Evolutionary conservation across 2,329 filamentous ascomycete species (phyloP).

Genomic region (Talaromyces marneffei): DNA sequence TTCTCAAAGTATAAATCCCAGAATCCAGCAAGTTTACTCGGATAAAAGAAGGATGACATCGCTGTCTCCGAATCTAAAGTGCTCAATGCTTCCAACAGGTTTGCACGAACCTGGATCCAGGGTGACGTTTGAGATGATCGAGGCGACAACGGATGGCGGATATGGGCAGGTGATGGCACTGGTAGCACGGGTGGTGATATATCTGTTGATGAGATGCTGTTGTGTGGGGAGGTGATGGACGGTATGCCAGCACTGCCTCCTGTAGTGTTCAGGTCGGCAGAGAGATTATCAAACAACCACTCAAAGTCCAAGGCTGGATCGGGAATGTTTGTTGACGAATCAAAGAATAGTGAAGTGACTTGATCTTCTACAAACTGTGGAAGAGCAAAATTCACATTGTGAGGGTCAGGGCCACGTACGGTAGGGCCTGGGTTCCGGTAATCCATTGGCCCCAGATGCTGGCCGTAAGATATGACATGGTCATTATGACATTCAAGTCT

Average conservation of each 20-base stretch:
- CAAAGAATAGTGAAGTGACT: conserved; percentile 19
- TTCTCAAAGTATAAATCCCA: conserved; percentile 24
- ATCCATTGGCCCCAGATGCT: conserved; percentile 1
- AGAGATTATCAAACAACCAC: conserved; percentile 22
- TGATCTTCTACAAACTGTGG: conserved; percentile 12
- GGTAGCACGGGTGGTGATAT: conserved; percentile 16
- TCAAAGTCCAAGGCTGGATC: conserved; percentile 21
- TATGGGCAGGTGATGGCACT: conserved; percentile 12
- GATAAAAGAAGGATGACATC: conserved; percentile 22
- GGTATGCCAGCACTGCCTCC: conserved; percentile 9
- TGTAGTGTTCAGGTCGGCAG: conserved; percentile 15
- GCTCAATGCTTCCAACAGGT: conserved; percentile 18
- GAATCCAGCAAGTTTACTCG: conserved; percentile 19
- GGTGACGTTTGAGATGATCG: conserved; percentile 14
- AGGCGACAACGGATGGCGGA: conserved; percentile 15
- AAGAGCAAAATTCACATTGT: conserved; percentile 6
- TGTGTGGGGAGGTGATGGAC: conserved; percentile 13
- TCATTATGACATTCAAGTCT: not conserved
- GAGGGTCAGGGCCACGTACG: not conserved
- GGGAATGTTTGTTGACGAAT: conserved; percentile 18
- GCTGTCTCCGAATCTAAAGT: conserved; percentile 17
- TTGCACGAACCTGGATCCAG: conserved; percentile 18
- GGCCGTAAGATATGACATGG: not conserved
- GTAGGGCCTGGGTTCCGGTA: not conserved
- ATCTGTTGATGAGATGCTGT: conserved; percentile 11